Evolutionary conservation across 495 filamentous ascomycete genomes (phyloP), one percentile per base, ranked within the genome.

Genomic region (Haplographium delicatum): DNA sequence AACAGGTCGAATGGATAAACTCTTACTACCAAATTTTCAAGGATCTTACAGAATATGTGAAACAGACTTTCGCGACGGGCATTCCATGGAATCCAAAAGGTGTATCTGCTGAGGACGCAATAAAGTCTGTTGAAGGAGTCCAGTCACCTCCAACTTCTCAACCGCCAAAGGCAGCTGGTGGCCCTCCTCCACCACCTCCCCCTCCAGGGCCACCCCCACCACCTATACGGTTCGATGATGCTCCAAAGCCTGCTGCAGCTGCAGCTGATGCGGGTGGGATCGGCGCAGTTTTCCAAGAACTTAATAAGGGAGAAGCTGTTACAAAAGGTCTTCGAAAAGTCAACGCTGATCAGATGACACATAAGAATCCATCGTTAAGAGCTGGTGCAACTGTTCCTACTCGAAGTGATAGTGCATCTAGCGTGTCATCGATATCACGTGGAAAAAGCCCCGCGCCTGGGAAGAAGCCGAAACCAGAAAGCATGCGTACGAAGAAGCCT

Each of bases 321-420:
- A 99, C 93, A 11, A 80, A 84, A 47, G 82, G 88, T 30, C 77
- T 99, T 13, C 81, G 85, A 46, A 99, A 95, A 72, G 93, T 99
- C 23, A 89, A 95, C 68, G 88, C 83, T 60, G 89, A 84, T 18
- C 69, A 96, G 62, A 95, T 96, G 90, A 97, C 93, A 39, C 93
- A 99, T 73, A 97, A 96, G 73, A 99, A 99, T 69, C 93, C 94
- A n/a, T 79, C 80, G 18, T 74, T 99, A 20, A 83, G 93, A 30
- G 80, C 85, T 10, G 72, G 76, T 44, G 85, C 84, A 7, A 78
- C 79, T 9, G 89, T 90, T 5, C 78, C 85, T 3, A 72, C 74
- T 24, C 70, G 76, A 50, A 80, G 75, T 35, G 68, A 74, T 44
- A 79, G 81, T 37, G 63, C 68, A 19, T 72, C 67, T 37, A 75